Percentiles rank a stretch among this genome's conserved stretches.
These are phyloP conservation scores for Amphirosellinia nigrospora DNA, from an alignment of 495 filamentous ascomycete species.

Conservation along the genomic window DNA sequence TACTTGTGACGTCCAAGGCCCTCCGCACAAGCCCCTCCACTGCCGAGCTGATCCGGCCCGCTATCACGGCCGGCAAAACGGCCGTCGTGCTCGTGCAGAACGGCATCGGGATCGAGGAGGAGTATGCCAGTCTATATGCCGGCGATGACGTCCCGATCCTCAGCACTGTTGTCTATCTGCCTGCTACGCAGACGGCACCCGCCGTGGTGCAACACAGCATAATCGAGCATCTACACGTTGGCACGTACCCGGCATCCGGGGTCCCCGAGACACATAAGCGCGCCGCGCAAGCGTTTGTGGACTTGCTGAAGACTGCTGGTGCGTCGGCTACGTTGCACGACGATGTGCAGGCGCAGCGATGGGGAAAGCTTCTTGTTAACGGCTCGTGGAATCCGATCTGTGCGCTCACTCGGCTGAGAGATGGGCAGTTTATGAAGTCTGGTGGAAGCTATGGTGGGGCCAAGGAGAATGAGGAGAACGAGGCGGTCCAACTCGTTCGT, in stretches of 20 bases:
- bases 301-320: conserved; percentile 45
- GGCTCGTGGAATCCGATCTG: conserved; percentile 60
- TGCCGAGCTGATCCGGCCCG: conserved; percentile 49
- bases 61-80: conserved; percentile 45
- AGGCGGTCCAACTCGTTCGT: conserved; percentile 43
- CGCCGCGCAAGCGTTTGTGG: conserved; percentile 43
- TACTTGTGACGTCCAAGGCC: conserved; percentile 57
- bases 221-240: conserved; percentile 52
- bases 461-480: conserved; percentile 17
- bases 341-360: conserved; percentile 59
- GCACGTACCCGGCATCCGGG: conserved; percentile 50
- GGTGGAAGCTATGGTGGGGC: conserved; percentile 20
- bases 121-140: conserved; percentile 51
- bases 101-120: conserved; percentile 60
- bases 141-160: conserved; percentile 47
- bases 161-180: conserved; percentile 56
- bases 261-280: conserved; percentile 31
- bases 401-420: conserved; percentile 52
- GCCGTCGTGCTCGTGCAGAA: conserved; percentile 62
- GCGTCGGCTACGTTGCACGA: conserved; percentile 47
- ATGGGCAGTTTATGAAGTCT: conserved; percentile 50
- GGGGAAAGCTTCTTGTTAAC: conserved; percentile 60
- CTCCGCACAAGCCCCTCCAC: conserved; percentile 43
- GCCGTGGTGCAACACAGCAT: conserved; percentile 41
- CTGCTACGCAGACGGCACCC: conserved; percentile 50